Conservation (phyloP, 306 rosid genomes). For the Trifolium dubium region DNA sequence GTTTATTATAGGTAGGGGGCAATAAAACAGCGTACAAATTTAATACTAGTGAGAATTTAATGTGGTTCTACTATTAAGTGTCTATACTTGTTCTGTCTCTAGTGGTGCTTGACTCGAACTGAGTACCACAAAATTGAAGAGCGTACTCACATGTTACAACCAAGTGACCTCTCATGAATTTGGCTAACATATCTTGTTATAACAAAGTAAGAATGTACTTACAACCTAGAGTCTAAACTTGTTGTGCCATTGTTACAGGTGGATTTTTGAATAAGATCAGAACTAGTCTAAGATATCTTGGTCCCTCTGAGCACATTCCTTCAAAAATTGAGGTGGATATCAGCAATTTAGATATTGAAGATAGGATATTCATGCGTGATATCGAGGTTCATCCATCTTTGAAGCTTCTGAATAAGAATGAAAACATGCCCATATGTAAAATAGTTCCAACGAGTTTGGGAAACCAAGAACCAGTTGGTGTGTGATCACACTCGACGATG, state of each 20-base stretch:
- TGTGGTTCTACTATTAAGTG: constrained; percentile 33
- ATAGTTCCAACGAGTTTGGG: constrained; percentile 57
- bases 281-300: constrained; percentile 64
- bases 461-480: constrained; percentile 47
- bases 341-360: constrained; percentile 81
- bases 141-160: too few relatives aligned
- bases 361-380: constrained; percentile 68
- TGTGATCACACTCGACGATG: constrained; percentile 28
- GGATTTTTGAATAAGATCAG: constrained; percentile 73
- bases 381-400: constrained; percentile 73
- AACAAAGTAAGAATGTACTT: too few relatives aligned
- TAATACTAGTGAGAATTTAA: neutral
- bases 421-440: constrained; percentile 81
- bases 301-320: constrained; percentile 89
- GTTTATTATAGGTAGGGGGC: neutral
- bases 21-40: neutral
- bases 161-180: too few relatives aligned
- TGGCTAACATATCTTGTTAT: too few relatives aligned
- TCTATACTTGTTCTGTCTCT: constrained; percentile 32
- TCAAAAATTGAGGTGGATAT: constrained; percentile 83
- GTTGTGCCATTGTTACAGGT: constrained; percentile 56
- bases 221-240: constrained; percentile 1
- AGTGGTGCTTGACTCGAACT: too few relatives aligned
- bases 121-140: too few relatives aligned
- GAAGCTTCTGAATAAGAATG: constrained; percentile 86